A percentile compares a stretch with the other conserved stretches of the same genome.
These are phyloP conservation scores for Thuidium tamariscinum DNA, from an alignment of 225 moss, liverwort and hornwort species.

Conservation along the genomic window DNA sequence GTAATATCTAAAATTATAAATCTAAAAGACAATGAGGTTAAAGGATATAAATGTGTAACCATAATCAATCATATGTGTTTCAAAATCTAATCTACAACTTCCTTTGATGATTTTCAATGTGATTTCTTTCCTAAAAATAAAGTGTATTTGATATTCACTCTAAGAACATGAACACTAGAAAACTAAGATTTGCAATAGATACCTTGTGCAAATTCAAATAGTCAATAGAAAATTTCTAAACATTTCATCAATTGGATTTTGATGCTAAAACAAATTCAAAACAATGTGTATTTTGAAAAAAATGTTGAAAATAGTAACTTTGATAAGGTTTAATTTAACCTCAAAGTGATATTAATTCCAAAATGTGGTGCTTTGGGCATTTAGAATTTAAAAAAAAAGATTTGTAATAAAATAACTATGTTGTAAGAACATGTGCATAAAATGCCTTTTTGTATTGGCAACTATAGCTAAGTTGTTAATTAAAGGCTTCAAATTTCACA, in stretches of 20 bases:
- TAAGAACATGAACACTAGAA: not conserved
- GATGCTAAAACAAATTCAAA: not conserved
- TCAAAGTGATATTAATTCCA: not conserved
- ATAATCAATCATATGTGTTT: not conserved
- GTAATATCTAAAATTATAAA: not conserved
- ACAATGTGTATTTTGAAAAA: accelerated
- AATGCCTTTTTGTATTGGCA: accelerated
- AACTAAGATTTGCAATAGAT: not conserved
- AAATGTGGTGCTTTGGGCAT: not conserved
- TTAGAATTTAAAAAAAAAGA: not conserved
- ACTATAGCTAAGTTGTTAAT: not conserved
- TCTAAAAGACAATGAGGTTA: not conserved
- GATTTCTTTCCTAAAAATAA: not conserved
- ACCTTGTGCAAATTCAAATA: not conserved
- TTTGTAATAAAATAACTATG: not conserved
- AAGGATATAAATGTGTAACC: not conserved
- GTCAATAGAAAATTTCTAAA: not conserved
- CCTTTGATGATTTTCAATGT: too few species aligned
- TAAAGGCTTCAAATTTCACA: not conserved
- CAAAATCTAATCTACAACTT: not conserved
- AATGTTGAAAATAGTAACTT: not conserved
- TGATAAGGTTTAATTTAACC: accelerated
- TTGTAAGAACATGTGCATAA: not conserved
- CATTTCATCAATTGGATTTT: not conserved
- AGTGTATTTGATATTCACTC: not conserved